Conservation (phyloP, 1,284 basidiomycete species). For the Anthracocystis walkeri region DNA sequence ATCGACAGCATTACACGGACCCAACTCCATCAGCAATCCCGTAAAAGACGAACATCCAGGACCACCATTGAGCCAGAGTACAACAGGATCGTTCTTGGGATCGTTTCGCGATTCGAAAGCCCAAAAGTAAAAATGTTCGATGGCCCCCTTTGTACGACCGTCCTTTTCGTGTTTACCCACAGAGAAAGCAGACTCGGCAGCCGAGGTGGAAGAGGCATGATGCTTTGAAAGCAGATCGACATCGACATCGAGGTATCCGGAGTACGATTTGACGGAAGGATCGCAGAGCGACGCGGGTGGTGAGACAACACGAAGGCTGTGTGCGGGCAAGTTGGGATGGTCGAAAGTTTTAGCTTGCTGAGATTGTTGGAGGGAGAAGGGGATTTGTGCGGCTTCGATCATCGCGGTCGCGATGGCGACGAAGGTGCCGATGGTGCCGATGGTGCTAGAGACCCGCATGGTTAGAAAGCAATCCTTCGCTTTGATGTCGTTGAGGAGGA, state of each 20-base stretch:
- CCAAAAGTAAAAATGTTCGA: slow-evolving; percentile 70
- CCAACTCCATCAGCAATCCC: slow-evolving; percentile 67
- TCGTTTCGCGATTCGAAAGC: slow-evolving; percentile 65
- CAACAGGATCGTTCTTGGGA: slow-evolving; percentile 60
- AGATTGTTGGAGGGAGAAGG: slow-evolving; percentile 26
- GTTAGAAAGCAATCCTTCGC: background rate
- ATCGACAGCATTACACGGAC: slow-evolving; percentile 64
- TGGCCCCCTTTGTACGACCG: slow-evolving; percentile 48
- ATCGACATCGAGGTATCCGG: slow-evolving; percentile 68
- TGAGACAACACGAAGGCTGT: slow-evolving; percentile 60
- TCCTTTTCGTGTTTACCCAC: slow-evolving; percentile 31
- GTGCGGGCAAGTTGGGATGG: slow-evolving; percentile 65
- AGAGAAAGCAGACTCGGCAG: slow-evolving; percentile 4
- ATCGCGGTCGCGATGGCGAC: slow-evolving; percentile 21
- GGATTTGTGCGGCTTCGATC: slow-evolving; percentile 39
- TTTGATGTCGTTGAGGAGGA: background rate
- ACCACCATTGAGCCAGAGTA: slow-evolving; percentile 68
- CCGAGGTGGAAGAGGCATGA: background rate
- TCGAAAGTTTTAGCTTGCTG: slow-evolving; percentile 22
- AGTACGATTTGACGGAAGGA: slow-evolving; percentile 52
- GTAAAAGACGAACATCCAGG: slow-evolving; percentile 66
- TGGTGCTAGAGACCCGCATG: slow-evolving; percentile 19
- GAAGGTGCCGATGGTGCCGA: slow-evolving; percentile 9
- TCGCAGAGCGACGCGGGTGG: slow-evolving; percentile 62
- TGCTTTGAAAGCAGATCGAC: slow-evolving; percentile 59